Base-by-base conservation (phyloP, 345 rosid species). In the Physaria fendleri region DNA sequence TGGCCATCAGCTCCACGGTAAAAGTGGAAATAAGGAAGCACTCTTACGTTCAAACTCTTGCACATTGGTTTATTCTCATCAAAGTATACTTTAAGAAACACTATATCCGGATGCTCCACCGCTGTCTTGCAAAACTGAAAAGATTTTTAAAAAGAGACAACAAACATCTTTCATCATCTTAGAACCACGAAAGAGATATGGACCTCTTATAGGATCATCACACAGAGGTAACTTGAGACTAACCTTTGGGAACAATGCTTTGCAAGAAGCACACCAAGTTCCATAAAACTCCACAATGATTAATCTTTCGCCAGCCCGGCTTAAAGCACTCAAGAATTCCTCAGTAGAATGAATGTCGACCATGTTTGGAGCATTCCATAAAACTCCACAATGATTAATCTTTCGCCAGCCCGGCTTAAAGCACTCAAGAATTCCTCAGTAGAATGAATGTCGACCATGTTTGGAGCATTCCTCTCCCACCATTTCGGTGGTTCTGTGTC, bases 191-290 rank as follows among this genome's bases (percentile, higher is more conserved):
- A n/a, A n/a, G n/a, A n/a, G n/a, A n/a, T n/a, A n/a, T n/a, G n/a
- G n/a, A n/a, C n/a, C n/a, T n/a, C 11, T 21, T 7, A 17, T 2
- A 34, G 53, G 41, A 39, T 58, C 39, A 45, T 13, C 5, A 5
- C n/a, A n/a, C n/a, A n/a, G n/a, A n/a, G n/a, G n/a, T 16, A 33
- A 22, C 18, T 2, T 30, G 24, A 8, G 12, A 64, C 50, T 56
- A 59, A 82, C 96, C 89, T 82, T 85, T 3, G 95, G 95, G 72
- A 82, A 89, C 44, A 89, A 74, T 59, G 97, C 95, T 64, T 86
- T 80, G 66, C 97, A 89, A 58, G 95, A 89, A 46, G 95, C 97
- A 74, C 97, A 89, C 97, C 97, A 89, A 24, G 97, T 85, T 66
- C 97, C 97, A 77, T 89, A 89, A 77, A 89, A 89, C n/a, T n/a